These are phyloP conservation scores for Phytophthora gonapodyides DNA, from an alignment of 352 stramenopile genomes.

Conservation along the genomic window DNA sequence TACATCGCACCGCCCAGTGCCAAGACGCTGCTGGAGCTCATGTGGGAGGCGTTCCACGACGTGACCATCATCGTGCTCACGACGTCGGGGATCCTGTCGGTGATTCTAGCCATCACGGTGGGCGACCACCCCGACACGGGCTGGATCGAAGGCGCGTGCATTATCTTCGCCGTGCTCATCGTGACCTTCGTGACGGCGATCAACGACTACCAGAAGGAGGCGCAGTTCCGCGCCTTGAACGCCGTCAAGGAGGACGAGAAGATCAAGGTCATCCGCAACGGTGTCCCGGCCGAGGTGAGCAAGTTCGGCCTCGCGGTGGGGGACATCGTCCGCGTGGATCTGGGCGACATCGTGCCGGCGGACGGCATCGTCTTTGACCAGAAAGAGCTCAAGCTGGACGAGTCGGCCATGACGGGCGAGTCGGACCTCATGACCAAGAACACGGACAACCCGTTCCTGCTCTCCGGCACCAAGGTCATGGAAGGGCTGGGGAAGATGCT, in stretches of 20 bases:
- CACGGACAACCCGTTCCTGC: slow-evolving; percentile 90
- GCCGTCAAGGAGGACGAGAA: slow-evolving; percentile 83
- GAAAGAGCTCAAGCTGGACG: slow-evolving; percentile 91
- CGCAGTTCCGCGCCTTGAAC: slow-evolving; percentile 89
- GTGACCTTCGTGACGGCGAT: slow-evolving; percentile 90
- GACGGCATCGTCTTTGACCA: slow-evolving; percentile 91
- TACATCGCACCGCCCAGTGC: slow-evolving; percentile 62
- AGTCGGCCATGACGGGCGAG: slow-evolving; percentile 93
- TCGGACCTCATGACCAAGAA: slow-evolving; percentile 89
- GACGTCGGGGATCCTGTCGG: slow-evolving; percentile 55
- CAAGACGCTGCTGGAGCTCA: slow-evolving; percentile 72
- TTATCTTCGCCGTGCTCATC: slow-evolving; percentile 91
- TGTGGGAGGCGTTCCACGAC: slow-evolving; percentile 91
- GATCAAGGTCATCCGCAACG: slow-evolving; percentile 85
- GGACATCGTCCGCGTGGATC: slow-evolving; percentile 82
- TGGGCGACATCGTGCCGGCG: slow-evolving; percentile 90
- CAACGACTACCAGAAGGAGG: slow-evolving; percentile 94
- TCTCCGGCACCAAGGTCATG: slow-evolving; percentile 95
- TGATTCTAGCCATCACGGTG: slow-evolving; percentile 57
- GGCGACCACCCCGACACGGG: slow-evolving; percentile 60
- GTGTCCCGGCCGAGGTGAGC: slow-evolving; percentile 57
- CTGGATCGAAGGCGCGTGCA: slow-evolving; percentile 93
- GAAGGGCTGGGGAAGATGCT: slow-evolving; percentile 93
- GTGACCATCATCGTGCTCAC: slow-evolving; percentile 74
- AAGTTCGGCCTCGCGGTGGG: slow-evolving; percentile 88